phyloP scores from a whole-genome alignment of 2,329 filamentous ascomycete genomes.

The Didymella lethalis region DNA sequence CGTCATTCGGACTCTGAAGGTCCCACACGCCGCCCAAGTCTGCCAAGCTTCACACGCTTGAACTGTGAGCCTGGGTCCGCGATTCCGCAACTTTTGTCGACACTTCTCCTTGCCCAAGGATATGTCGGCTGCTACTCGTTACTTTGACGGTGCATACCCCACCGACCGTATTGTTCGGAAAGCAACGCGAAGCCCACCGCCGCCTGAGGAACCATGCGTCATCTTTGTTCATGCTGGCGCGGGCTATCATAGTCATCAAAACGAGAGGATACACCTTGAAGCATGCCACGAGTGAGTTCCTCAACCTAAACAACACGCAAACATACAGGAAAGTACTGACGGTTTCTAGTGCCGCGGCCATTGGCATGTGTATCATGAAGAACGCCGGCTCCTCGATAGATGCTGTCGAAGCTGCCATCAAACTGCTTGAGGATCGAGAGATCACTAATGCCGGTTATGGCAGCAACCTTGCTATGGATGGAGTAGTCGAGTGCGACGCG shows the following conservation, averaged over 20 bases:
- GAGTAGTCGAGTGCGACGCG: slow-evolving; percentile 92
- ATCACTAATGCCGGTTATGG: slow-evolving; percentile 97
- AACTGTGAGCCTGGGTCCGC: slow-evolving; percentile 19
- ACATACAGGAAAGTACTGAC: slow-evolving; percentile 21
- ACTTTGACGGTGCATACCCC: slow-evolving; percentile 36
- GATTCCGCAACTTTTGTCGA: slow-evolving; percentile 38
- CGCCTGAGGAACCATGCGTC: slow-evolving; percentile 66
- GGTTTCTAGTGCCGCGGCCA: slow-evolving; percentile 73
- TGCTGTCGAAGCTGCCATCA: slow-evolving; percentile 88
- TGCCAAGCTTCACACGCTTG: neutral
- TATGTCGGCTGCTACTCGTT: slow-evolving; percentile 37
- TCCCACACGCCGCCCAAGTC: neutral
- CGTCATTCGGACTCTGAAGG: neutral
- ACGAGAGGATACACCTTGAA: slow-evolving; percentile 82
- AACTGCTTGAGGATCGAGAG: slow-evolving; percentile 87
- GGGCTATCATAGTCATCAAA: slow-evolving; percentile 87
- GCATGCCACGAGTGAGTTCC: slow-evolving; percentile 84
- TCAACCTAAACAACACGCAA: too few species aligned
- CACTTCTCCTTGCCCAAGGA: slow-evolving; percentile 34
- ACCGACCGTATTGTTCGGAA: slow-evolving; percentile 44
- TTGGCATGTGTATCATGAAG: slow-evolving; percentile 82
- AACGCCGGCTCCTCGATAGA: slow-evolving; percentile 82
- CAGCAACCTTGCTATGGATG: slow-evolving; percentile 91
- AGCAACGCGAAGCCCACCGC: slow-evolving; percentile 49
- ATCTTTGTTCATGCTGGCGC: slow-evolving; percentile 97